Base-by-base conservation (phyloP, 192 early-diverging fungal genomes). In the Backusella tarrabulga region DNA sequence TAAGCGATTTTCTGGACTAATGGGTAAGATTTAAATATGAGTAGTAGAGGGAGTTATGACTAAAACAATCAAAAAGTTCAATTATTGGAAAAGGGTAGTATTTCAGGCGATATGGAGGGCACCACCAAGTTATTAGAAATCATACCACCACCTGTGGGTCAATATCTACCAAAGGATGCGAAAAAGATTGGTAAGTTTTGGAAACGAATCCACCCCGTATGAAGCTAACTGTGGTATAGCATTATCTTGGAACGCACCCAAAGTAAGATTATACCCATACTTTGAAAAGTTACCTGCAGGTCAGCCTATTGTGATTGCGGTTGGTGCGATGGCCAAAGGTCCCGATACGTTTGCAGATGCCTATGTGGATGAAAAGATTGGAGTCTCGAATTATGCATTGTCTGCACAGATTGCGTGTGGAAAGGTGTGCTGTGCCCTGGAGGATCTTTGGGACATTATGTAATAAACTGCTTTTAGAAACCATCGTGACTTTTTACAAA, bases 261-360 rank as follows among this genome's bases (percentile, higher is more conserved):
- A 94, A 32, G 93, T 98, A 12, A 87, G 89, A 32, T 81, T 96
- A 73, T 88, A 86, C 63, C 87, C 88, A 9, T 99, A 93, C 83
- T 85, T 97, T 34, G 56, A 74, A 78, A 85, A 85, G 41, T 90
- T 93, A 42, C 92, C 92, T 23, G 83, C 83, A 23, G 88, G 91
- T 44, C 86, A 94, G 78, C 90, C 94, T 50, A 85, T 98, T 35
- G 94, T 95, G 14, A 94, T 98, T 63, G 95, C 94, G 35, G 94
- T 99, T 60, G 97, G 98, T 21, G 97, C 98, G 1, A 92, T 99
- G 92, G 95, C 98, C 17, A 96, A 97, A 77, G 98, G 98, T 32
- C 82, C 85, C 66, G 98, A 99, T 73, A 89, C 95, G 83, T 98
- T 96, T 92, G 97, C 95, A 14, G 97, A 98, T 81, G 83, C 89